Conservation (phyloP, 768 basidiomycete genomes). For the Lenzites betulinus region DNA sequence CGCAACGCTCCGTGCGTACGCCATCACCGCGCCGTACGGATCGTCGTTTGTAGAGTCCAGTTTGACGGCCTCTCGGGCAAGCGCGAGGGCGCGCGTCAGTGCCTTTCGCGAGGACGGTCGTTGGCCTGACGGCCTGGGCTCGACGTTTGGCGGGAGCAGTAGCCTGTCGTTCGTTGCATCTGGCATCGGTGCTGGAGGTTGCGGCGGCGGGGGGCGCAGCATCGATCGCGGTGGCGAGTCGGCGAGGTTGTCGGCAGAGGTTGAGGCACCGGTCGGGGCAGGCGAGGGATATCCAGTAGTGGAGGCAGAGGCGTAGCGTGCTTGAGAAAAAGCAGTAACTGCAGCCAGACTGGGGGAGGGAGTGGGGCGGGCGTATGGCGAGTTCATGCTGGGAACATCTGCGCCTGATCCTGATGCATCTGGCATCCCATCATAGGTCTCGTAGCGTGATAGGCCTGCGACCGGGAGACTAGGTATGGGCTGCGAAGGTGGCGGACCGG, state of each 20-base stretch:
- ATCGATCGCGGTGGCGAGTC: slow-evolving; percentile 61
- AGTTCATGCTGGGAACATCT: slow-evolving; percentile 23
- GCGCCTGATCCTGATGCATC: slow-evolving; percentile 24
- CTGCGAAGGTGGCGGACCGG: slow-evolving; percentile 70
- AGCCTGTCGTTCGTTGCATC: slow-evolving; percentile 48
- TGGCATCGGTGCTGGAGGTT: slow-evolving; percentile 31
- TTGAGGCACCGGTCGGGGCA: slow-evolving; percentile 30
- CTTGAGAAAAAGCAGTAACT: slow-evolving; percentile 63
- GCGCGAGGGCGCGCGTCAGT: slow-evolving; percentile 80
- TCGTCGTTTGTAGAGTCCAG: slow-evolving; percentile 88
- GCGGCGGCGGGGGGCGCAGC: slow-evolving; percentile 34
- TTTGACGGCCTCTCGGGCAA: slow-evolving; percentile 87
- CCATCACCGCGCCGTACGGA: slow-evolving; percentile 84
- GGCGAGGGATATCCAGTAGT: slow-evolving; percentile 32
- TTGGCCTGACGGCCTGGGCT: slow-evolving; percentile 47
- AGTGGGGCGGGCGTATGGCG: slow-evolving; percentile 36
- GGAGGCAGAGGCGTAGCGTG: slow-evolving; percentile 39
- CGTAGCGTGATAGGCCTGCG: slow-evolving; percentile 30
- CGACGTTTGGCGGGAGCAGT: slow-evolving; percentile 42
- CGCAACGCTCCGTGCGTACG: slow-evolving; percentile 85
- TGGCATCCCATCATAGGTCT: slow-evolving; percentile 31
- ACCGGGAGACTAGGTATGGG: slow-evolving; percentile 72
- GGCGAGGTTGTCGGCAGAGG: slow-evolving; percentile 52
- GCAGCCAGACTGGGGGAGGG: slow-evolving; percentile 56
- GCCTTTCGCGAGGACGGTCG: slow-evolving; percentile 82